Base-by-base conservation (phyloP, 1,284 basidiomycete genomes). In the Moesziomyces sp. region DNA sequence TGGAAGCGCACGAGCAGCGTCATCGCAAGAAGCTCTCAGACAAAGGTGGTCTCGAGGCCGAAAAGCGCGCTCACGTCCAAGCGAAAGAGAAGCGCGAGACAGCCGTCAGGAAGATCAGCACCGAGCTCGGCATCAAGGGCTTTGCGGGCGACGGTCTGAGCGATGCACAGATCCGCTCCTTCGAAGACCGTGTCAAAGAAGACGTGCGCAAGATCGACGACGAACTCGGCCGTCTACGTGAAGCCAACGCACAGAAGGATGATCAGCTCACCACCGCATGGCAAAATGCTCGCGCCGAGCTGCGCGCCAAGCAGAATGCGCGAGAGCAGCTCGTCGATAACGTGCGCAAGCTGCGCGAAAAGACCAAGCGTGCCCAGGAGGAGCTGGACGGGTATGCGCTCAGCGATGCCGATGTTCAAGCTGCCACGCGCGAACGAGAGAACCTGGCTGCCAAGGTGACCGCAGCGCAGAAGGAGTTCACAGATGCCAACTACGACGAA, bases 21-120 rank as follows among this genome's bases (percentile, higher is more conserved):
- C 70, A 77, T 48, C 47, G 54, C 24, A 60, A 60, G 23, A 75
- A 70, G 58, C 59, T 80, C n/a, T 71, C 74, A 1, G 77, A 75
- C 35, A 74, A 81, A 38, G 84, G 85, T 23, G 77, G 79, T 45
- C 69, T 85, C 10, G 76, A 84, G 43, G 79, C 52, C 42, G 80
- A 65, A 79, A 80, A 48, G 76, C 84, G 71, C 72, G 62, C 58
- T 9, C 76, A 96, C 84, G 89, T 91, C 63, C 86, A 88, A 54
- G 91, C 91, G n/a, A 85, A 94, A 35, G 81, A 84, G 2, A 90
- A 91, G 11, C 89, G 94, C 24, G 93, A 95, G 82, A 86, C 87
- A 10, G 86, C 91, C 30, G 91, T 97, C 59, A 89, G 88, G 24
- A 88, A 91, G 40, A 88, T 93, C 10, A 88, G 90, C 48, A 86